Evolutionary conservation across 805 yeast species (phyloP), one percentile per base, ranked within the genome.

Genomic region (Saturnispora diversa): DNA sequence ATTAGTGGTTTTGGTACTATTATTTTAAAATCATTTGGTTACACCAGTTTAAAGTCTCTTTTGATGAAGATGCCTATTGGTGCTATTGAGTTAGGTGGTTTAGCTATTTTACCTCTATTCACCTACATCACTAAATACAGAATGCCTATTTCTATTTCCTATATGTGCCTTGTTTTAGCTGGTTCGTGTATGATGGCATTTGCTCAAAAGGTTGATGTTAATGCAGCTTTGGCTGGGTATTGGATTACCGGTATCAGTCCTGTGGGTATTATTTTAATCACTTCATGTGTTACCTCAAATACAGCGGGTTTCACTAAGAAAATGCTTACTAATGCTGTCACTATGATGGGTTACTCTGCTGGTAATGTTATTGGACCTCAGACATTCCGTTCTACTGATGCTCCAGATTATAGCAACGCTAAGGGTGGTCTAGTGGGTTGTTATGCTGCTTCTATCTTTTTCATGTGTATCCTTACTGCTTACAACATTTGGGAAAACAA

Each of bases 321-420:
- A 45, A 40, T 70, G 11, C 59, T 67, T 0, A 66, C 75, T 54
- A 69, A 63, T 45, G 72, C 64, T 23, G 47, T 67, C 43, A 56
- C 59, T 19, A 62, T 70, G 69, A 58, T 64, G 16, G 65, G 66
- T 13, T 73, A 68, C 40, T 63, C 70, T 40, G 54, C 72, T 31
- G 62, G 73, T 24, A 73, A 73, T 44, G 63, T 73, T 20, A 66
- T 72, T 24, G 69, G 74, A 5, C 77, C 79, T 3, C 79, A 73
- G 51, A 49, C 72, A n/a, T 74, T 75, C 72, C 62, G 64, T 49
- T 55, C 52, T 5, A 53, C 49, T 13, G 69, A 23, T 24, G 63
- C 66, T 4, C 78, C 79, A 33, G 52, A 66, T 40, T 69, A 64
- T 46, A 47, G 51, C 12, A 69, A 72, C 13, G 56, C 25, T 57